Percentiles rank a stretch among this genome's conserved stretches.
These are phyloP conservation scores for Albugo laibachii DNA, from an alignment of 352 stramenopile genomes.

Conservation along the genomic window DNA sequence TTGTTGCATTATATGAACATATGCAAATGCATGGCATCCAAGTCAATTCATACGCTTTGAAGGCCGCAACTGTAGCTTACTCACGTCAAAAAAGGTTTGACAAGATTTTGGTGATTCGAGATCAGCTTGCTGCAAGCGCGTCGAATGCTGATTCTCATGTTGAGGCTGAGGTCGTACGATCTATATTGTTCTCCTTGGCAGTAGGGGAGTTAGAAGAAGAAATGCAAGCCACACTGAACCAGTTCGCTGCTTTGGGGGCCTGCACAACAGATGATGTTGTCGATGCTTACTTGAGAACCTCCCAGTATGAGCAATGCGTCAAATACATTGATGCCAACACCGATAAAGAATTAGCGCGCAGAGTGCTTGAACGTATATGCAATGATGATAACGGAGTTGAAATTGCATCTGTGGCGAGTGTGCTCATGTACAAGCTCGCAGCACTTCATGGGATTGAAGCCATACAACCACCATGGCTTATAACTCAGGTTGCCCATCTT, in stretches of 20 bases:
- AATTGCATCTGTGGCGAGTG: neutral
- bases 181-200: neutral
- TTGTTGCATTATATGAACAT: constrained; percentile 50
- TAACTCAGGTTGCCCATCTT: neutral
- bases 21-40: constrained; percentile 33
- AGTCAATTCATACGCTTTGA: constrained; percentile 61
- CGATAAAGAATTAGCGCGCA: too few species aligned
- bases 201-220: constrained; percentile 17
- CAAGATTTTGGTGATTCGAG: constrained; percentile 31
- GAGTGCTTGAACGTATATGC: too few species aligned
- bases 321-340: too few species aligned
- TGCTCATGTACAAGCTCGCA: neutral
- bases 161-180: too few species aligned
- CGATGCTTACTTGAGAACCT: constrained; percentile 14
- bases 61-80: constrained; percentile 51
- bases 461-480: neutral
- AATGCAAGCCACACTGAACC: constrained; percentile 19
- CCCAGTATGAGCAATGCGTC: constrained; percentile 14
- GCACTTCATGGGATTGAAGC: neutral
- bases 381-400: too few species aligned
- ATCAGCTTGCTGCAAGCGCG: constrained; percentile 8
- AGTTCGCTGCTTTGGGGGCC: constrained; percentile 19
- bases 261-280: constrained; percentile 22
- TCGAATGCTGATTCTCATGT: neutral
- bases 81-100: constrained; percentile 29